Percentiles rank a stretch among this genome's conserved stretches.
Conservation (phyloP, 345 rosid genomes). For the Aquilaria malaccensis region DNA sequence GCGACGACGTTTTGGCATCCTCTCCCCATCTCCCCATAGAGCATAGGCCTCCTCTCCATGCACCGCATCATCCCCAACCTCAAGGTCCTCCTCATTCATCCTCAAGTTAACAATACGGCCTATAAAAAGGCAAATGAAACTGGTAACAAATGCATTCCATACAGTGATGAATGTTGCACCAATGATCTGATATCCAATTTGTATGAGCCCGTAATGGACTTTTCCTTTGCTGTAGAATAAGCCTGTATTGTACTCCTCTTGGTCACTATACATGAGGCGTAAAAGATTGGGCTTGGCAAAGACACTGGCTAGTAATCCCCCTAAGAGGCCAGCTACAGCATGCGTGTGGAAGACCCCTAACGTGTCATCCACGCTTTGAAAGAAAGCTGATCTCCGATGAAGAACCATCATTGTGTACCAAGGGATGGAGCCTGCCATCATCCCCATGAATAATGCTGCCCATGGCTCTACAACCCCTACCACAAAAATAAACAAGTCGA, state of each 20-base stretch:
- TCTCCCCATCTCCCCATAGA: constrained; percentile 18
- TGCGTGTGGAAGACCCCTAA: constrained; percentile 59
- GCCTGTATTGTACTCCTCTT: constrained; percentile 20
- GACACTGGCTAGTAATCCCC: constrained; percentile 44
- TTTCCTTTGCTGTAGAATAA: constrained; percentile 27
- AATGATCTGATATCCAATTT: constrained; percentile 27
- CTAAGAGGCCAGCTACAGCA: constrained; percentile 50
- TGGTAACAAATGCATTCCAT: constrained; percentile 6
- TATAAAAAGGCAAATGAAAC: constrained; percentile 41
- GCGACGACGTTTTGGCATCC: constrained; percentile 11
- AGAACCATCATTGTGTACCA: constrained; percentile 69
- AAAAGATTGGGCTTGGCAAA: constrained; percentile 39
- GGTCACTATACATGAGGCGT: constrained; percentile 13
- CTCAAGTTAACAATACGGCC: constrained; percentile 42
- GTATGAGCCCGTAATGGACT: constrained; percentile 19
- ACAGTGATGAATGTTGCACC: constrained; percentile 33
- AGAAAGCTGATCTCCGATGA: constrained; percentile 40
- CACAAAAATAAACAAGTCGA: too few relatives aligned
- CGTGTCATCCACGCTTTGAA: constrained; percentile 55
- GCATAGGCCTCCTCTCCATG: constrained; percentile 56
- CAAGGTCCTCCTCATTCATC: constrained; percentile 50
- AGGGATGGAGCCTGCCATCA: constrained; percentile 35
- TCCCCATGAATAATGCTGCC: constrained; percentile 54
- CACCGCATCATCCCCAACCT: constrained; percentile 57
- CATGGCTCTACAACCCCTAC: constrained; percentile 47